Conservation (phyloP, 148 eudicot species). For the Hydrangea macrophylla region DNA sequence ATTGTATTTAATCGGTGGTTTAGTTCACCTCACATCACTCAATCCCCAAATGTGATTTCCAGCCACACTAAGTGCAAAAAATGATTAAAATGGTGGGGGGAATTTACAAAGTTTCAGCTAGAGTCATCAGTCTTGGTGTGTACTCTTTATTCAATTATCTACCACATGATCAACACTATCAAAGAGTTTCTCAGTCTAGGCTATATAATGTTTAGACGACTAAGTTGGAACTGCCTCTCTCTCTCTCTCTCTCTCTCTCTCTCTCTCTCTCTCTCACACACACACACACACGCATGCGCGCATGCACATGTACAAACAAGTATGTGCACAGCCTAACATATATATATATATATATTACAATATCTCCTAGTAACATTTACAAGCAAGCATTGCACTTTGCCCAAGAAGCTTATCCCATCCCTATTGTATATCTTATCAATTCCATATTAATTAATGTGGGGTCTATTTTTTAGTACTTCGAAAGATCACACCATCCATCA, state of each 20-base stretch:
- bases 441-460: slow-evolving; percentile 23
- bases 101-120: background rate
- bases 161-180: background rate
- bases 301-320: too few relatives aligned
- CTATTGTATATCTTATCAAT: slow-evolving; percentile 29
- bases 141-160: background rate
- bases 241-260: background rate
- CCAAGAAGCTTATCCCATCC: slow-evolving; percentile 36
- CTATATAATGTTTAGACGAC: background rate
- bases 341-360: background rate
- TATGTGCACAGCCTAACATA: background rate
- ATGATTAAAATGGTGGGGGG: background rate
- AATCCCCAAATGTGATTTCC: background rate
- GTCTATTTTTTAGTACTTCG: slow-evolving; percentile 6
- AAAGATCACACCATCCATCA: background rate
- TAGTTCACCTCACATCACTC: background rate
- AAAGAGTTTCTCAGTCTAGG: background rate
- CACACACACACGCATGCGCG: background rate
- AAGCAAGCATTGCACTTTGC: slow-evolving; percentile 27
- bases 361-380: background rate
- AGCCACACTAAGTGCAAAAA: background rate
- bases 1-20: background rate
- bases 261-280: too few relatives aligned
- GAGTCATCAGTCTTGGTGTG: background rate
- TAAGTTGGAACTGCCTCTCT: background rate